A percentile compares a stretch with the other conserved stretches of the same genome.
Conservation (phyloP, 2,329 filamentous ascomycete species). For the Cladosporium phlei region DNA sequence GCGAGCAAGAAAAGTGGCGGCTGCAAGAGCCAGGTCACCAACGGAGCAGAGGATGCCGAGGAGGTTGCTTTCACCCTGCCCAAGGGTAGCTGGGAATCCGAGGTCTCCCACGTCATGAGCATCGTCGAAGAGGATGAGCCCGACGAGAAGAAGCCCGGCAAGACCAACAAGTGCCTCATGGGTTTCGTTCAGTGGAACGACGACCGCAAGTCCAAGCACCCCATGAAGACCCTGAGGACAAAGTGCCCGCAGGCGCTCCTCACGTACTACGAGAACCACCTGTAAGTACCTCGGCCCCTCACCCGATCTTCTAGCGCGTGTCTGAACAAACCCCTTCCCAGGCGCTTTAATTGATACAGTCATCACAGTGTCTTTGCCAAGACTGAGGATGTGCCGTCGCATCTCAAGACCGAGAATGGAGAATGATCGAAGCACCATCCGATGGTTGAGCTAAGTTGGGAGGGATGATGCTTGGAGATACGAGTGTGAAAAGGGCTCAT, state of each 20-base stretch:
- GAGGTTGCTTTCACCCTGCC: slow-evolving; percentile 57
- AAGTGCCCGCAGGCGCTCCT: slow-evolving; percentile 67
- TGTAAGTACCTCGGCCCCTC: slow-evolving; percentile 30
- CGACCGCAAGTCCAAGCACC: slow-evolving; percentile 68
- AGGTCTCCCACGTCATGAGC: slow-evolving; percentile 65
- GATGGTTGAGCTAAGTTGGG: neutral
- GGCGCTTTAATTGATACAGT: neutral
- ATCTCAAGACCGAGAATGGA: neutral
- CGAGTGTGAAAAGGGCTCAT: neutral
- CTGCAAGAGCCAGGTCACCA: slow-evolving; percentile 25
- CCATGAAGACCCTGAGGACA: slow-evolving; percentile 62
- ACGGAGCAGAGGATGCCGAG: slow-evolving; percentile 25
- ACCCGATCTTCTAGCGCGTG: neutral
- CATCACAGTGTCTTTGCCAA: slow-evolving; percentile 5
- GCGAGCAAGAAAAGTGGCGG: slow-evolving; percentile 22
- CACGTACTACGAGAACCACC: slow-evolving; percentile 35
- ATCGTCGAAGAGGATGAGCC: slow-evolving; percentile 55
- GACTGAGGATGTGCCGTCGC: neutral
- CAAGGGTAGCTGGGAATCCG: slow-evolving; percentile 70
- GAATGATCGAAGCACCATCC: neutral
- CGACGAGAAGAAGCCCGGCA: slow-evolving; percentile 25
- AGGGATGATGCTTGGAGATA: neutral
- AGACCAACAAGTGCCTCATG: slow-evolving; percentile 49
- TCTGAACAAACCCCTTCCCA: neutral
- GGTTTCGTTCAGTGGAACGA: slow-evolving; percentile 68